These are phyloP conservation scores for Halteria grandinella DNA, from an alignment of 73 alveolate species.

Conservation along the genomic window DNA sequence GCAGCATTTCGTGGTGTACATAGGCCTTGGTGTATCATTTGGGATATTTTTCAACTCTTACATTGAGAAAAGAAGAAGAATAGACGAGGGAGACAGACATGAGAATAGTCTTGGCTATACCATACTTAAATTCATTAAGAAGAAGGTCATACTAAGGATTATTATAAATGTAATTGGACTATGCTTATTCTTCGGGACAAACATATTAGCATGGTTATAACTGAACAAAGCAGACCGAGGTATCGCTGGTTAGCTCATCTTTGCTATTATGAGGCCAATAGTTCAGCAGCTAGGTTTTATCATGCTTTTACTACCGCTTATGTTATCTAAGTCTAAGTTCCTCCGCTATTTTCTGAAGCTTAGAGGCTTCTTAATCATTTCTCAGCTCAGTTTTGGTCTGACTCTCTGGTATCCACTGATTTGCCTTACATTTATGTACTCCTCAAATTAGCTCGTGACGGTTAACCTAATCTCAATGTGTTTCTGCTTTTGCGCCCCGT, in stretches of 20 bases:
- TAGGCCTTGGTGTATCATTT: conserved; percentile 38
- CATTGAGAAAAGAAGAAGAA: conserved; percentile 2
- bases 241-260: conserved; percentile 1
- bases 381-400: conserved; percentile 41
- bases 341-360: not conserved
- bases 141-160: conserved; percentile 4
- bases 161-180: not conserved
- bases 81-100: conserved; percentile 37
- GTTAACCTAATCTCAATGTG: not conserved
- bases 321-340: conserved; percentile 16
- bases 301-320: conserved; percentile 9
- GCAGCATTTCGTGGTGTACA: not conserved
- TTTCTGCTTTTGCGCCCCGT: conserved; percentile 7
- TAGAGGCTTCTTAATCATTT: not conserved
- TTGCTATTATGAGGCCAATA: not conserved
- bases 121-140: conserved; percentile 6
- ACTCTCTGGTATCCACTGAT: conserved; percentile 41
- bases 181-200: conserved; percentile 4
- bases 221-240: not conserved
- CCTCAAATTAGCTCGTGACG: not conserved
- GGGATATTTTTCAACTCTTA: conserved; percentile 13
- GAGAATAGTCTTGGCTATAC: conserved; percentile 31
- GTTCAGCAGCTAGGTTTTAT: not conserved
- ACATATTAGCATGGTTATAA: not conserved
- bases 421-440: not conserved